These are phyloP conservation scores for Tripterygium wilfordii DNA, from an alignment of 177 flowering plant genomes.

Conservation along the genomic window DNA sequence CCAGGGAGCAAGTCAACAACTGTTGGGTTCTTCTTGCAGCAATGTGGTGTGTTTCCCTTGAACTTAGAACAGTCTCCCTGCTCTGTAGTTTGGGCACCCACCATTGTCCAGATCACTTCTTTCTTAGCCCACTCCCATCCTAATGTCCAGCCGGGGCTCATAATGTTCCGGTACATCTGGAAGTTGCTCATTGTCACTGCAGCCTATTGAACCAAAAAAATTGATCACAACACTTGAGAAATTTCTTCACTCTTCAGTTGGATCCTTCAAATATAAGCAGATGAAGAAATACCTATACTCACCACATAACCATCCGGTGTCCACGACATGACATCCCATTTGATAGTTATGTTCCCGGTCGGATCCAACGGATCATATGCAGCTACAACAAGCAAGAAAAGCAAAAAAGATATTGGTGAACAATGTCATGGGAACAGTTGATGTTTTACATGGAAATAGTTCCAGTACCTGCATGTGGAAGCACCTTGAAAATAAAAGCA, in stretches of 20 bases:
- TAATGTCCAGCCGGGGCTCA: slow-evolving; percentile 70
- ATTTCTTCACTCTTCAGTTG: neutral
- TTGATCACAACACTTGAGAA: neutral
- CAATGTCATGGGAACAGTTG: too few species aligned
- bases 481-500: slow-evolving; percentile 1
- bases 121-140: slow-evolving; percentile 79
- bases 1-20: slow-evolving; percentile 71
- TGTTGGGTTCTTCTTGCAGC: slow-evolving; percentile 52
- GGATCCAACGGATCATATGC: slow-evolving; percentile 65
- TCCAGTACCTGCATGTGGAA: slow-evolving; percentile 10
- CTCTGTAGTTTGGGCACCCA: slow-evolving; percentile 68
- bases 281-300: slow-evolving; percentile 3
- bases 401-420: neutral
- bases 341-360: slow-evolving; percentile 52
- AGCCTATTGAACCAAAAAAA: slow-evolving; percentile 28
- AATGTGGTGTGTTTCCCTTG: slow-evolving; percentile 60
- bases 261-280: neutral
- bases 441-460: neutral
- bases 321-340: slow-evolving; percentile 61
- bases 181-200: slow-evolving; percentile 63
- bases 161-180: slow-evolving; percentile 63
- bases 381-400: slow-evolving; percentile 17
- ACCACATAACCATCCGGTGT: slow-evolving; percentile 65
- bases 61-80: slow-evolving; percentile 84
- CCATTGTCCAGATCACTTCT: slow-evolving; percentile 78